Evolutionary conservation across 257 asterid genomes (phyloP).

Genomic region (Nicotiana tabacum): DNA sequence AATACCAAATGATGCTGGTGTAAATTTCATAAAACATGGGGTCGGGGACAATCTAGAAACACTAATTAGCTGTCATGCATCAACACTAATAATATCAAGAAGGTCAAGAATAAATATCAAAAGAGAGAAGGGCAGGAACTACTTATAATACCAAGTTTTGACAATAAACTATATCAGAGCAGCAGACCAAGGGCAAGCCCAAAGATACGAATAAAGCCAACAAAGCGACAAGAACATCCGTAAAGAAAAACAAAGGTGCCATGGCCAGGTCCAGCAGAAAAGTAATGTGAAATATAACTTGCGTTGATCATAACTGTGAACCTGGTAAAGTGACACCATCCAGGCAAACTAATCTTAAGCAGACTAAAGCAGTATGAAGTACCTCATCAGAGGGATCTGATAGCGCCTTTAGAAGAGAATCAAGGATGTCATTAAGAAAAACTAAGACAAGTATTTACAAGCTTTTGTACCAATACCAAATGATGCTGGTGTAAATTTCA

Average conservation of each 20-base stretch:
- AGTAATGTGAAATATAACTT: background rate
- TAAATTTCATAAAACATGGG: background rate
- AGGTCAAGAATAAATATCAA: background rate
- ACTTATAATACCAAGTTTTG: background rate
- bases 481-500: background rate
- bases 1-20: background rate
- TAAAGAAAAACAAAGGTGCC: slow-evolving; percentile 3
- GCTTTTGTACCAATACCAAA: background rate
- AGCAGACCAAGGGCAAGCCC: background rate
- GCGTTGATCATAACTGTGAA: background rate
- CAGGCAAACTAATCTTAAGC: slow-evolving; percentile 11
- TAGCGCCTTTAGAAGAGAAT: slow-evolving; percentile 80
- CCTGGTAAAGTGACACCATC: background rate
- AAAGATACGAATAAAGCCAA: slow-evolving; percentile 3
- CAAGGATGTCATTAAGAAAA: slow-evolving; percentile 71
- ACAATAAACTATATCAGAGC: background rate
- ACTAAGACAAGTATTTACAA: slow-evolving; percentile 39
- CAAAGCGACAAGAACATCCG: background rate
- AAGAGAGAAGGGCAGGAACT: background rate
- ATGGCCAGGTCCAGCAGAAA: background rate
- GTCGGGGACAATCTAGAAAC: background rate
- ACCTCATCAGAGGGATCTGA: slow-evolving; percentile 99
- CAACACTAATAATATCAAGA: background rate
- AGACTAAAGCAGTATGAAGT: slow-evolving; percentile 26
- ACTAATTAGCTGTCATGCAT: background rate